Conservation (phyloP, 1,139 yeast genomes). For the Candida sp. region DNA sequence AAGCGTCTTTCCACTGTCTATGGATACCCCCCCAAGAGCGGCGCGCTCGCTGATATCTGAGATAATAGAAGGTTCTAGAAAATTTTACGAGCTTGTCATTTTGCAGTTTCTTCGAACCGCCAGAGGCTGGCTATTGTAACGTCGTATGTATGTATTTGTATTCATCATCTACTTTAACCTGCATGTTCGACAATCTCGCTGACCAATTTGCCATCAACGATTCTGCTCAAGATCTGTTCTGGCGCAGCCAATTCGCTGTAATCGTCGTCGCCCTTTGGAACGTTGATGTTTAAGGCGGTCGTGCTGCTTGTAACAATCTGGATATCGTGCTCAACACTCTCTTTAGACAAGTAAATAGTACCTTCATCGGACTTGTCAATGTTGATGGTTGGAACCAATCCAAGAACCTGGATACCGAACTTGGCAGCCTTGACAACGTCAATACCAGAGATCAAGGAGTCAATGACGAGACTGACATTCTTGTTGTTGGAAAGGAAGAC, state of each 20-base stretch:
- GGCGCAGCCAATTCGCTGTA: slow-evolving; percentile 82
- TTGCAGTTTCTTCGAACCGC: background rate
- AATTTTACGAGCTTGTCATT: background rate
- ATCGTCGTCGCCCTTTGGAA: slow-evolving; percentile 62
- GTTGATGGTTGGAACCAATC: slow-evolving; percentile 78
- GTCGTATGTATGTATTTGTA: background rate
- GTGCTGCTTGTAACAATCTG: slow-evolving; percentile 81
- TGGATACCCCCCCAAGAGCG: too few relatives aligned
- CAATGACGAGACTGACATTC: slow-evolving; percentile 78
- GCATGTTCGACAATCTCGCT: slow-evolving; percentile 52
- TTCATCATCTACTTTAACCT: slow-evolving; percentile 26
- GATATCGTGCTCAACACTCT: slow-evolving; percentile 66
- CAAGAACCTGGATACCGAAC: slow-evolving; percentile 86
- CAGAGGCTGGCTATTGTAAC: background rate
- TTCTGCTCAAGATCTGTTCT: slow-evolving; percentile 79
- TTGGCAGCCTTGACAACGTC: slow-evolving; percentile 84
- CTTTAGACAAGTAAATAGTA: slow-evolving; percentile 74
- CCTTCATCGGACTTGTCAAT: slow-evolving; percentile 93
- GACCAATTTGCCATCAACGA: slow-evolving; percentile 43
- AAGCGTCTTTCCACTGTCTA: too few relatives aligned
- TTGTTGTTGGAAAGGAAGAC: slow-evolving; percentile 77
- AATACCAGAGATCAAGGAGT: slow-evolving; percentile 84
- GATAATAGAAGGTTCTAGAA: slow-evolving; percentile 2
- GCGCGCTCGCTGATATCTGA: background rate
- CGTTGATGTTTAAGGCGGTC: slow-evolving; percentile 82